Conservation (phyloP, 176 grass and related monocot genomes). For the Luzula sylvatica region DNA sequence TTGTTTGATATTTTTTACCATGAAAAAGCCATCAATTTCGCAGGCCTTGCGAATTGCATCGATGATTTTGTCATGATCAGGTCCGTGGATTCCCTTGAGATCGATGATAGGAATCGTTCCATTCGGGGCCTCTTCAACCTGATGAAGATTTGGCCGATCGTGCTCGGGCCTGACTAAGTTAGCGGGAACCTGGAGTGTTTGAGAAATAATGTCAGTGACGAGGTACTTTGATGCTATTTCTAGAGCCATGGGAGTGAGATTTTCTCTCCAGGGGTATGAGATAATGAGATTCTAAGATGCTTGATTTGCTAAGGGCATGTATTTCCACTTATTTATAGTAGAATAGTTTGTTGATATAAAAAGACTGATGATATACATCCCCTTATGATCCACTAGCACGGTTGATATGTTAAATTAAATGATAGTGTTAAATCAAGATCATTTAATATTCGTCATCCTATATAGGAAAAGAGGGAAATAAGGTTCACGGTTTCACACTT, state of each 20-base stretch:
- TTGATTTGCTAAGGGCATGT: too few species aligned
- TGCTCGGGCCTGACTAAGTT: constrained; percentile 38
- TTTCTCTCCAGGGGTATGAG: too few species aligned
- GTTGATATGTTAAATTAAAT: too few species aligned
- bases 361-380: too few species aligned
- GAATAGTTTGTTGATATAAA: too few species aligned
- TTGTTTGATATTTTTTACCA: constrained; percentile 35
- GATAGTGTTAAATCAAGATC: too few species aligned
- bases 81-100: constrained; percentile 28
- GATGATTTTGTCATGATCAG: constrained; percentile 24
- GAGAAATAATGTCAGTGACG: constrained; percentile 26
- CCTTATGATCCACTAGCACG: too few species aligned
- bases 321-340: too few species aligned
- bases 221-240: constrained; percentile 26
- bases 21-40: constrained; percentile 55
- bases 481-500: too few species aligned
- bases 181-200: constrained; percentile 9
- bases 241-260: constrained; percentile 15
- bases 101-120: constrained; percentile 44
- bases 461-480: too few species aligned
- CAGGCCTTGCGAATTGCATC: constrained; percentile 46
- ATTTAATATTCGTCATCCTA: too few species aligned
- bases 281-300: too few species aligned
- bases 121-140: constrained; percentile 26
- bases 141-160: constrained; percentile 48